phyloP scores from a whole-genome alignment of 2,329 filamentous ascomycete species.

The Pseudogymnoascus sp. region DNA sequence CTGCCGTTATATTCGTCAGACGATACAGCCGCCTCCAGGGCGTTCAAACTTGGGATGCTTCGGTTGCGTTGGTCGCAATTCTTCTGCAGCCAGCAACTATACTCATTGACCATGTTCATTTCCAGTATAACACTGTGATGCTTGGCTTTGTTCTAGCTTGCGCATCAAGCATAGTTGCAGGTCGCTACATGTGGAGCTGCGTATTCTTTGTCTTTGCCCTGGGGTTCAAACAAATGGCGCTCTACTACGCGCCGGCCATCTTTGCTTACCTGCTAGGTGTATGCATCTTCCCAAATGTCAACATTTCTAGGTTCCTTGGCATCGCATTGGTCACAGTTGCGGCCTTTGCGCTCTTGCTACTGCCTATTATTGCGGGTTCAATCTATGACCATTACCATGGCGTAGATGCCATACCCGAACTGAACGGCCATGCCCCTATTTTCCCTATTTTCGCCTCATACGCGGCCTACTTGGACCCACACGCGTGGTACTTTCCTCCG shows the following conservation, averaged over 20 bases:
- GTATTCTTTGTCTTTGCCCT: slow-evolving; percentile 89
- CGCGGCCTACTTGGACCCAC: slow-evolving; percentile 50
- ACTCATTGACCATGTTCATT: slow-evolving; percentile 89
- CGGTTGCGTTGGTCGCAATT: slow-evolving; percentile 80
- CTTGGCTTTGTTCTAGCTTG: slow-evolving; percentile 80
- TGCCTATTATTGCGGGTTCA: slow-evolving; percentile 67
- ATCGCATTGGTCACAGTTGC: slow-evolving; percentile 67
- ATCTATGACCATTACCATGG: slow-evolving; percentile 60
- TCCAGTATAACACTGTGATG: slow-evolving; percentile 99
- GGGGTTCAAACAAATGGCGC: slow-evolving; percentile 99
- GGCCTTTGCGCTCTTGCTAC: slow-evolving; percentile 67
- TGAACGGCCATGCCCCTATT: slow-evolving; percentile 52
- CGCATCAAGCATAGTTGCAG: slow-evolving; percentile 81
- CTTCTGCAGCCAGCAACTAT: slow-evolving; percentile 88
- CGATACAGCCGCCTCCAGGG: slow-evolving; percentile 69
- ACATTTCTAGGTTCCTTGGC: slow-evolving; percentile 59
- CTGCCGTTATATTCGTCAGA: slow-evolving; percentile 75
- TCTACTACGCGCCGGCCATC: slow-evolving; percentile 91
- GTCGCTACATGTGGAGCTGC: slow-evolving; percentile 77
- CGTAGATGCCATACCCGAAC: slow-evolving; percentile 48
- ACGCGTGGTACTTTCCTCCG: slow-evolving; percentile 65
- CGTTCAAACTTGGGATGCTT: slow-evolving; percentile 73
- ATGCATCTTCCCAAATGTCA: slow-evolving; percentile 69
- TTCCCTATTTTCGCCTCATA: slow-evolving; percentile 57
- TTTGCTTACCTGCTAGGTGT: slow-evolving; percentile 87